Conservation (phyloP, 768 basidiomycete genomes). For the Suillus subalutaceus region DNA sequence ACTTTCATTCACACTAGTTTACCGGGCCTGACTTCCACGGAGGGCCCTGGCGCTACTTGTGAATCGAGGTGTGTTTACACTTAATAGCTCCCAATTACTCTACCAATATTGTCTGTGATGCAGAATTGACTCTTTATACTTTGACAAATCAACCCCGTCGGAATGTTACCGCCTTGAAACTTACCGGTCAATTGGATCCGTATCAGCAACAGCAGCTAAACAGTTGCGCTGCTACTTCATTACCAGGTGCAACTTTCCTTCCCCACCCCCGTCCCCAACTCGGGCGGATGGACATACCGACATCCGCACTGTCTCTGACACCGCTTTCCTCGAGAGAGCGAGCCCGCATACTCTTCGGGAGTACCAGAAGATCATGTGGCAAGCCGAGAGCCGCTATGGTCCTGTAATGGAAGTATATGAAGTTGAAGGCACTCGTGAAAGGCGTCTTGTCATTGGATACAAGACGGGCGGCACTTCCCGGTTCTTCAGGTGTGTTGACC, state of each 20-base stretch:
- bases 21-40: slow-evolving; percentile 78
- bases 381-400: slow-evolving; percentile 81
- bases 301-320: slow-evolving; percentile 86
- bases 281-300: slow-evolving; percentile 69
- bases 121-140: slow-evolving; percentile 89
- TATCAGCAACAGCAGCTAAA: slow-evolving; percentile 84
- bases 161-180: slow-evolving; percentile 94
- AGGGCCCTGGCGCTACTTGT: slow-evolving; percentile 87
- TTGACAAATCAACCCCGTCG: slow-evolving; percentile 77
- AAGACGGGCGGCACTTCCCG: slow-evolving; percentile 92
- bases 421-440: slow-evolving; percentile 90
- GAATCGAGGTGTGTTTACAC: slow-evolving; percentile 65
- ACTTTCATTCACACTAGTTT: slow-evolving; percentile 93
- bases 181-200: slow-evolving; percentile 86
- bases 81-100: neutral
- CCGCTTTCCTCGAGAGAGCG: slow-evolving; percentile 90
- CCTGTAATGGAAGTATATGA: slow-evolving; percentile 97
- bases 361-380: slow-evolving; percentile 87
- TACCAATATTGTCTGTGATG: slow-evolving; percentile 13
- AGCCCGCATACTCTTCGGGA: slow-evolving; percentile 91
- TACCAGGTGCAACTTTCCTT: slow-evolving; percentile 81
- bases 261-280: slow-evolving; percentile 41
- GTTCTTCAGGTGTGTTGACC: slow-evolving; percentile 66
- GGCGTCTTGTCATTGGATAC: slow-evolving; percentile 94
- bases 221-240: slow-evolving; percentile 98